Evolutionary conservation across 2,329 filamentous ascomycete species (phyloP).

Genomic region (Paecilomyces variotii): DNA sequence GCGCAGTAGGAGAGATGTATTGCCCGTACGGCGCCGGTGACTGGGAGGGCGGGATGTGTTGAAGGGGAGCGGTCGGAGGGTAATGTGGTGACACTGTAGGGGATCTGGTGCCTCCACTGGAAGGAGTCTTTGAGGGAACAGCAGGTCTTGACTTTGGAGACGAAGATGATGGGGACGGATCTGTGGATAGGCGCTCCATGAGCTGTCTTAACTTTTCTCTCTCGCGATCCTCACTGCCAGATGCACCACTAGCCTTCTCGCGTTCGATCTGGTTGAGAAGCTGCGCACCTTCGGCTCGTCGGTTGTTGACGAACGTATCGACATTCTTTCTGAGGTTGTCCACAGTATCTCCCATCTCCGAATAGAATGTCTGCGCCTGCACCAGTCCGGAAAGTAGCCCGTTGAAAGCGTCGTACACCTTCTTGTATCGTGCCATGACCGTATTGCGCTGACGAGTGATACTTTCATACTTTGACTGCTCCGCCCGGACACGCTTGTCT

Average conservation of each 20-base stretch:
- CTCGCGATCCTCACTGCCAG: constrained; percentile 66
- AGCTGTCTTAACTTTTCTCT: constrained; percentile 76
- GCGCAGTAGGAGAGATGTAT: constrained; percentile 19
- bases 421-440: constrained; percentile 80
- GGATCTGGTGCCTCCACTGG: constrained; percentile 27
- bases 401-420: constrained; percentile 85
- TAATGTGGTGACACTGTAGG: constrained; percentile 31
- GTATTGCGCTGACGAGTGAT: constrained; percentile 75
- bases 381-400: constrained; percentile 79
- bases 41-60: constrained; percentile 22
- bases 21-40: constrained; percentile 30
- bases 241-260: constrained; percentile 54
- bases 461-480: constrained; percentile 90
- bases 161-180: constrained; percentile 35
- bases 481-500: constrained; percentile 85
- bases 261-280: constrained; percentile 82
- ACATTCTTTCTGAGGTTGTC: constrained; percentile 92
- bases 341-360: constrained; percentile 90
- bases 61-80: constrained; percentile 18
- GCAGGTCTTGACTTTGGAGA: constrained; percentile 29
- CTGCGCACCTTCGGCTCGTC: constrained; percentile 82
- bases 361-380: constrained; percentile 87
- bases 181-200: constrained; percentile 94
- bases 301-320: constrained; percentile 92
- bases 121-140: constrained; percentile 23